A percentile compares a stretch with the other conserved stretches of the same genome.
These are phyloP conservation scores for Candida incommunis DNA, from an alignment of 805 yeast genomes.

Conservation along the genomic window DNA sequence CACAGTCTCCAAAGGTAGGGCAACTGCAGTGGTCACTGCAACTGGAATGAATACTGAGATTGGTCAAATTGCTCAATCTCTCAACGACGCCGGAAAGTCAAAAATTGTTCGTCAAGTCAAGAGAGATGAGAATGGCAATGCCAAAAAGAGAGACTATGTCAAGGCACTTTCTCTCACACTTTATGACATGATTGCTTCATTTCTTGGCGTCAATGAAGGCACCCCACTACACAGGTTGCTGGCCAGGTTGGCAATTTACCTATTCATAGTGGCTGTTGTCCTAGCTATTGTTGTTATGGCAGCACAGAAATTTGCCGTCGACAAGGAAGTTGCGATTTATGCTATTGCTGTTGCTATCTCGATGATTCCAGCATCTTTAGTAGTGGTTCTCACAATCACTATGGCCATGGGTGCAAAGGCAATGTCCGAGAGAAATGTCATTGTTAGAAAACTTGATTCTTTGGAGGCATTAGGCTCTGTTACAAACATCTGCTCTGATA, in stretches of 20 bases:
- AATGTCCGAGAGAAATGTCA: conserved; percentile 55
- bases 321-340: conserved; percentile 69
- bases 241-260: conserved; percentile 58
- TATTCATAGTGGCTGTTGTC: conserved; percentile 66
- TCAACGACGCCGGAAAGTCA: conserved; percentile 27
- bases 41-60: conserved; percentile 67
- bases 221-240: conserved; percentile 71
- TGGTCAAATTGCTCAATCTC: conserved; percentile 55
- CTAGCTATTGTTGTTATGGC: conserved; percentile 83
- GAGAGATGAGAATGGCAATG: conserved; percentile 29
- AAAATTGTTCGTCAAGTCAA: conserved; percentile 28
- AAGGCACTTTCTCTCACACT: conserved; percentile 34
- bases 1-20: conserved; percentile 61
- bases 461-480: conserved; percentile 69
- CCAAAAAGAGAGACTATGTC: conserved; percentile 30
- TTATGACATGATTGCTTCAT: conserved; percentile 44
- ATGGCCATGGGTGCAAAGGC: conserved; percentile 74
- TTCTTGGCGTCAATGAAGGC: conserved; percentile 64
- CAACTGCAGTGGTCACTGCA: conserved; percentile 47
- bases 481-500: conserved; percentile 69
- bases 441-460: conserved; percentile 65
- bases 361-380: conserved; percentile 71
- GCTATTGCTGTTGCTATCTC: conserved; percentile 77
- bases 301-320: conserved; percentile 62
- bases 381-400: conserved; percentile 71